These are phyloP conservation scores for Hypoxylon sp. DNA, from an alignment of 2,329 filamentous ascomycete genomes.

Conservation along the genomic window DNA sequence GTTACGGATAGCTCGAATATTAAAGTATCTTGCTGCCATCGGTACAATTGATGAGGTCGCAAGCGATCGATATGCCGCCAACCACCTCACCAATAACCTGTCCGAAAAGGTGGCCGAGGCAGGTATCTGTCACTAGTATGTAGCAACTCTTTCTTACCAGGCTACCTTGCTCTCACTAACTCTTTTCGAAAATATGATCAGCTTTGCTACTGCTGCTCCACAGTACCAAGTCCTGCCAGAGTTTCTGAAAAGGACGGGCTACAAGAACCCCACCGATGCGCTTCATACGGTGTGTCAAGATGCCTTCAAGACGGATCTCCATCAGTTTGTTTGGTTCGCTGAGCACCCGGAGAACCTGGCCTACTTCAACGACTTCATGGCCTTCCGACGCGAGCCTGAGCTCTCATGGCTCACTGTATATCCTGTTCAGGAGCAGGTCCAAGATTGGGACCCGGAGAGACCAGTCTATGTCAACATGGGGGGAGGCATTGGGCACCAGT, in stretches of 20 bases:
- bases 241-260: conserved; percentile 37
- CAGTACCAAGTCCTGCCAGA: conserved; percentile 31
- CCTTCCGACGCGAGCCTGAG: conserved; percentile 29
- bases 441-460: background rate
- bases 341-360: conserved; percentile 28
- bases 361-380: conserved; percentile 47
- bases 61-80: background rate
- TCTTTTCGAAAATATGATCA: background rate
- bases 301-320: conserved; percentile 23
- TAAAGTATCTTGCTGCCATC: conserved; percentile 16
- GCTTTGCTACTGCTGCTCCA: conserved; percentile 26
- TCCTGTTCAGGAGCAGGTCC: conserved; percentile 22
- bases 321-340: conserved; percentile 32
- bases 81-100: conserved; percentile 28
- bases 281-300: conserved; percentile 35
- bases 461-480: conserved; percentile 43
- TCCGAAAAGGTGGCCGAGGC: conserved; percentile 1
- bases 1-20: background rate
- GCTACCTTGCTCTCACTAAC: too few species aligned
- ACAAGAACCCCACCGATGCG: conserved; percentile 40
- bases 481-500: conserved; percentile 44
- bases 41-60: background rate
- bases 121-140: conserved; percentile 24
- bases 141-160: background rate
- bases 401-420: conserved; percentile 45